Base-by-base conservation (phyloP, 257 asterid species). In the Petunia axillaris region DNA sequence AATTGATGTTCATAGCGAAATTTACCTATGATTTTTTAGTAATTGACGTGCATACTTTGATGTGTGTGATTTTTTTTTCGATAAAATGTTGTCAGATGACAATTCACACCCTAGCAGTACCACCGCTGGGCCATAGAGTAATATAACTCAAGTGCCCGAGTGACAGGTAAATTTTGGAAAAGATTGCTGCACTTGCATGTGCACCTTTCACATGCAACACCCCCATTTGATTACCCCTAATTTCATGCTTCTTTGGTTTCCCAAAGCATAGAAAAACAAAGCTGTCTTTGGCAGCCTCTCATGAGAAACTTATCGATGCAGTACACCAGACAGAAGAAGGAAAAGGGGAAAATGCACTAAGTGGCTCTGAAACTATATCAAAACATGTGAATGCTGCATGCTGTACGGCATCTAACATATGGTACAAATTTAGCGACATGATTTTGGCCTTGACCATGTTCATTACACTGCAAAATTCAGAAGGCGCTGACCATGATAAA, bases 171-270 rank as follows among this genome's bases (percentile, higher is more conserved):
- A 68, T 44, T 16, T 43, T 68, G 15, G 76, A 44, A 68, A 68
- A 25, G 59, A 70, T 5, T n/a, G 59, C 43, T 46, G 77, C 77
- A 46, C 48, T 48, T 25, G 43, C 25, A 70, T 70, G 77, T 70
- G 43, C 43, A 70, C 9, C 35, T 2, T 46, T 8, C 59, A 70
- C 59, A 46, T 70, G 54, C 54, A 50, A 50, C 9, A 50, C 3
- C 13, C 25, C 54, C 54, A 50, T 50, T 50, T 55, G 59, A 46
- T 25, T 6, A 70, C 4, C 77, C 59, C 55, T 38, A 1, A 8
- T 1, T 41, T 15, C 76, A 46, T 25, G 25, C 75, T n/a, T 8
- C 15, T 15, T 16, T 43, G 9, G 7, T 67, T 67, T 8, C 55
- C 76, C n/a, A 68, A 68, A 68, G 40, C 76, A 68, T 44, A 68